These are phyloP conservation scores for Wickerhamomyces tratensis DNA, from an alignment of 805 yeast species.

Conservation along the genomic window DNA sequence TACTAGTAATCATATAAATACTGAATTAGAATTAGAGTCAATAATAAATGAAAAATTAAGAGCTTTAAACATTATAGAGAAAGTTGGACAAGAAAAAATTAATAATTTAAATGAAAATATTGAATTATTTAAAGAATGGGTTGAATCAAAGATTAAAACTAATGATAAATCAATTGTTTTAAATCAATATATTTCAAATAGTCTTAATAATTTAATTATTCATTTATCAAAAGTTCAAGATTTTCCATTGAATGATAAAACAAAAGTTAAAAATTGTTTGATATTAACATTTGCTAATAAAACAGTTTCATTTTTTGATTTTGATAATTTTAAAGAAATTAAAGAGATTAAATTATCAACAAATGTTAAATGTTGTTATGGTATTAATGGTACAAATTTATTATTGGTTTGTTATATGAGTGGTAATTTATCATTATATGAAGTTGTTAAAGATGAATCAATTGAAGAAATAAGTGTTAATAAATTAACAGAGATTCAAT, in stretches of 20 bases:
- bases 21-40: conserved; percentile 19
- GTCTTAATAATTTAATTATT: conserved; percentile 10
- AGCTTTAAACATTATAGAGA: conserved; percentile 13
- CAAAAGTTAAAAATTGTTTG: conserved; percentile 5
- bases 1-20: too few species aligned
- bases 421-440: conserved; percentile 28
- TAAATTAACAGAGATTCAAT: conserved; percentile 13
- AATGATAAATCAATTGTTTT: too few species aligned
- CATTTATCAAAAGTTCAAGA: conserved; percentile 8
- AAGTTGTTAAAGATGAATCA: conserved; percentile 5
- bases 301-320: conserved; percentile 8
- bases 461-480: neutral
- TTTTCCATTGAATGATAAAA: conserved; percentile 9
- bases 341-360: conserved; percentile 9
- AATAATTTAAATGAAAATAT: conserved; percentile 3
- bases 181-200: too few species aligned
- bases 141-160: neutral
- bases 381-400: conserved; percentile 14
- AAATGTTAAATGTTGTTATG: conserved; percentile 26
- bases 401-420: conserved; percentile 42
- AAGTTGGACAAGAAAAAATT: neutral
- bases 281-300: conserved; percentile 12
- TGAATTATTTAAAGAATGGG: conserved; percentile 1
- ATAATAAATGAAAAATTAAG: conserved; percentile 29
- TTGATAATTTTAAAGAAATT: neutral